These are phyloP conservation scores for Priceomyces medius DNA, from an alignment of 805 yeast genomes.

Conservation along the genomic window DNA sequence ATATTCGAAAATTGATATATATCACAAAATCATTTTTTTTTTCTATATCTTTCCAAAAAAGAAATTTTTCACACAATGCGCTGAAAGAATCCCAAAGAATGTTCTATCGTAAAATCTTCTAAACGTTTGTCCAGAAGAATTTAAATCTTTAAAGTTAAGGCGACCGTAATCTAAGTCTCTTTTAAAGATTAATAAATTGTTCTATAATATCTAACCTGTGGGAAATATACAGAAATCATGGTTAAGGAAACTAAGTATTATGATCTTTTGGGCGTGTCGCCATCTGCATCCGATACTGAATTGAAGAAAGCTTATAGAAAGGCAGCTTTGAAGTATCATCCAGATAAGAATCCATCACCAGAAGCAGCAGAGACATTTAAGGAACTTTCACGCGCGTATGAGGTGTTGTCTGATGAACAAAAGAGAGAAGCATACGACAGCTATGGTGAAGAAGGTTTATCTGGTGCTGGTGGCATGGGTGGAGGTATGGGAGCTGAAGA, in stretches of 20 bases:
- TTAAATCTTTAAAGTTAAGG: background rate
- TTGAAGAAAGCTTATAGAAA: slow-evolving; percentile 82
- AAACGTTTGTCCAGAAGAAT: background rate
- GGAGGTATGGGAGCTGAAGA: slow-evolving; percentile 70
- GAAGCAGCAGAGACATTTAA: slow-evolving; percentile 97
- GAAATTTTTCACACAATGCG: slow-evolving; percentile 6
- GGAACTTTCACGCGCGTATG: slow-evolving; percentile 85
- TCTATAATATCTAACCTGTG: slow-evolving; percentile 3
- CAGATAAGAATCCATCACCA: slow-evolving; percentile 78
- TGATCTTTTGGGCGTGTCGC: slow-evolving; percentile 70
- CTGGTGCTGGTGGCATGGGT: slow-evolving; percentile 65
- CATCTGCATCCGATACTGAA: slow-evolving; percentile 66
- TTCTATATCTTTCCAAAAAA: background rate
- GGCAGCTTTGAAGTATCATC: slow-evolving; percentile 77
- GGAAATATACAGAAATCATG: slow-evolving; percentile 45
- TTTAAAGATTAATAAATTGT: background rate
- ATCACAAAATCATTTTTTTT: slow-evolving; percentile 9
- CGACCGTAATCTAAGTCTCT: background rate
- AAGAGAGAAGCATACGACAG: slow-evolving; percentile 88
- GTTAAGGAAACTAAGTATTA: slow-evolving; percentile 79
- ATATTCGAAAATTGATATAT: background rate
- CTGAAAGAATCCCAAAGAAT: slow-evolving; percentile 9
- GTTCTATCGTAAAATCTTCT: slow-evolving; percentile 8
- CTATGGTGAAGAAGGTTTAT: slow-evolving; percentile 90
- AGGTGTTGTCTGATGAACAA: slow-evolving; percentile 80